Base-by-base conservation (phyloP, 2,329 filamentous ascomycete genomes). In the Cordyceps tenuipes region DNA sequence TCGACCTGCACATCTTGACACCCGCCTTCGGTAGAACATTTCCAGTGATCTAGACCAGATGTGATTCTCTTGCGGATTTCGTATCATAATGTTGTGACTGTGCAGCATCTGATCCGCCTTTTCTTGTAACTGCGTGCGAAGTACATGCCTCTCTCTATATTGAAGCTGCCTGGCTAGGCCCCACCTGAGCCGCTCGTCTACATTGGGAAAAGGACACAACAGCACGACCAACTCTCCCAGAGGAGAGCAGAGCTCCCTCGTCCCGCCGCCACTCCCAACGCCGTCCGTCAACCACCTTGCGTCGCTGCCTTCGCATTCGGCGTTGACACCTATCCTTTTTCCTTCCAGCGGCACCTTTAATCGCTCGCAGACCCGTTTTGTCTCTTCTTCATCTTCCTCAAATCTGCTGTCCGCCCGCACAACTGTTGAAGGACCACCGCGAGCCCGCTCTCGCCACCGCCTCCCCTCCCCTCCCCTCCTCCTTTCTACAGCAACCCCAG, bases 401-500 rank as follows among this genome's bases (percentile, higher is more conserved):
- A 47, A 41, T 36, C 60, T 52, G 50, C 47, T 26, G 39, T 48
- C 10, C 21, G 48, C 47, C 55, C 56, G 34, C 51, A 21, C 39
- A 51, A 36, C 39, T 46, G 39, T 46, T 49, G 53, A 62, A 41
- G 47, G 49, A 59, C 19, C 39, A 53, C 46, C 50, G 61, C 61
- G 44, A 54, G 47, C 29, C 57, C 44, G 56, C 61, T 61, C 61
- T 61, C 61, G 56, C 59, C 64, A 63, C 62, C 65, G 66, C 62
- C 63, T 67, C 67, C 61, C 57, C 61, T 51, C 62, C 34, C 62
- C 57, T 53, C 61, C n/a, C 17, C 12, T 61, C 64, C 64, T 65
- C 64, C 66, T 62, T 36, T 62, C 66, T 50, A 63, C 61, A 46
- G 43, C 4, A 10, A 47, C 44, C 15, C 44, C 3, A 13, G 12